Percentiles rank a stretch among this genome's conserved stretches.
Evolutionary conservation across 2,329 filamentous ascomycete species (phyloP).

Genomic region (Ophiostoma sp.): DNA sequence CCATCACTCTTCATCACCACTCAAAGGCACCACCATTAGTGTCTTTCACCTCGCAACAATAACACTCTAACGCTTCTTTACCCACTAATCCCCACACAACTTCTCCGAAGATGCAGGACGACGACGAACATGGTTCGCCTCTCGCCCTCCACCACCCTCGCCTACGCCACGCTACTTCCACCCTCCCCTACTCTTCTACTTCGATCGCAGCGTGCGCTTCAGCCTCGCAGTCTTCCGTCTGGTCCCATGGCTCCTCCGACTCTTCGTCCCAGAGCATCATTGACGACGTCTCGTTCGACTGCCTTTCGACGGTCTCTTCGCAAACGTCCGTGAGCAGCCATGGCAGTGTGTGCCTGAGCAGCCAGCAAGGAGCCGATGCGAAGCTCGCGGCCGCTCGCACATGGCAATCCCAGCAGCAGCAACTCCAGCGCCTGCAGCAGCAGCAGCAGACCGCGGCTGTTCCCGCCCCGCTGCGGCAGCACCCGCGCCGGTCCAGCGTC

Average conservation of each 20-base stretch:
- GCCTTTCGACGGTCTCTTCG: conserved; percentile 26
- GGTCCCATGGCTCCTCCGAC: conserved; percentile 61
- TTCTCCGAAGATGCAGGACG: conserved; percentile 58
- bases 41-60: not conserved
- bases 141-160: conserved; percentile 41
- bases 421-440: conserved; percentile 18
- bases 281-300: conserved; percentile 31
- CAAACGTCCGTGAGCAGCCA: conserved; percentile 28
- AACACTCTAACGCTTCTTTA: not conserved
- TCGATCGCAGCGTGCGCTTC: conserved; percentile 70
- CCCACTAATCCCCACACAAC: conserved; percentile 26
- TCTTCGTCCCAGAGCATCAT: conserved; percentile 24
- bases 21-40: conserved; percentile 17
- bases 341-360: conserved; percentile 17
- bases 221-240: conserved; percentile 74
- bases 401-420: conserved; percentile 25
- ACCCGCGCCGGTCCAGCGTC: conserved; percentile 59
- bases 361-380: conserved; percentile 21
- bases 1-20: not conserved
- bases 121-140: conserved; percentile 54
- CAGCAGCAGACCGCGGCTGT: not conserved
- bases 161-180: conserved; percentile 49
- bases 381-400: conserved; percentile 23
- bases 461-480: conserved; percentile 60
- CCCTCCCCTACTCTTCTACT: conserved; percentile 63